These are phyloP conservation scores for Globisporangium emineosum DNA, from an alignment of 352 stramenopile genomes.

Conservation along the genomic window DNA sequence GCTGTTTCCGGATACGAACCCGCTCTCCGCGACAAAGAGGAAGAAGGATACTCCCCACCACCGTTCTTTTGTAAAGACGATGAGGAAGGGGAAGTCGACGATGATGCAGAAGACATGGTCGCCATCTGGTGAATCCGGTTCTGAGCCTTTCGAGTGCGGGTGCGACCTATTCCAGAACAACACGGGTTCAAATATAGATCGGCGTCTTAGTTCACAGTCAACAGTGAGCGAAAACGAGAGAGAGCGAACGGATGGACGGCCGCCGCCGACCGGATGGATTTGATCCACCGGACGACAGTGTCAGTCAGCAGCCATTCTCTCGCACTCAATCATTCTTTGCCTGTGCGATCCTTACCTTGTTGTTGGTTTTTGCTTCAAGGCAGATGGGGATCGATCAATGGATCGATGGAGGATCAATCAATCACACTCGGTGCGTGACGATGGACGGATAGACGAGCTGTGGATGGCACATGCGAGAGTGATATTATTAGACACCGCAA, in stretches of 20 bases:
- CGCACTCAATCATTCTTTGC: neutral
- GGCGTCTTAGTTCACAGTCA: slow-evolving; percentile 1
- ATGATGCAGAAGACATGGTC: slow-evolving; percentile 17
- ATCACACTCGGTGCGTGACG: slow-evolving; percentile 12
- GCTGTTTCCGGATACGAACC: slow-evolving; percentile 21
- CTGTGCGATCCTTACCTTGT: neutral
- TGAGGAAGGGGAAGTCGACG: slow-evolving; percentile 7
- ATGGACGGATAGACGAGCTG: slow-evolving; percentile 4
- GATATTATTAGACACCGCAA: slow-evolving; percentile 3
- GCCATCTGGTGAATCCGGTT: slow-evolving; percentile 22
- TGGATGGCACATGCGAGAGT: neutral
- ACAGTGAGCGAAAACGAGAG: neutral
- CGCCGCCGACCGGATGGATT: slow-evolving; percentile 13
- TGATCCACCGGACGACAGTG: slow-evolving; percentile 11
- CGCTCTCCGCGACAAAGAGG: slow-evolving; percentile 12
- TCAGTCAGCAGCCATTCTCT: slow-evolving; percentile 4
- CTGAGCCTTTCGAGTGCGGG: slow-evolving; percentile 4
- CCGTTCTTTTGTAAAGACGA: slow-evolving; percentile 11
- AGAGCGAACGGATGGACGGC: neutral
- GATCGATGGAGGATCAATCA: slow-evolving; percentile 20
- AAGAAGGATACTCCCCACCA: slow-evolving; percentile 2
- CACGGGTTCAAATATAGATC: slow-evolving; percentile 8
- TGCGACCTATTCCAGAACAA: slow-evolving; percentile 7
- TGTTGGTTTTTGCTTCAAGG: slow-evolving; percentile 2
- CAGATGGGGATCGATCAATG: slow-evolving; percentile 21